phyloP scores from a whole-genome alignment of 2,329 filamentous ascomycete species.

The Diaporthe australafricana region DNA sequence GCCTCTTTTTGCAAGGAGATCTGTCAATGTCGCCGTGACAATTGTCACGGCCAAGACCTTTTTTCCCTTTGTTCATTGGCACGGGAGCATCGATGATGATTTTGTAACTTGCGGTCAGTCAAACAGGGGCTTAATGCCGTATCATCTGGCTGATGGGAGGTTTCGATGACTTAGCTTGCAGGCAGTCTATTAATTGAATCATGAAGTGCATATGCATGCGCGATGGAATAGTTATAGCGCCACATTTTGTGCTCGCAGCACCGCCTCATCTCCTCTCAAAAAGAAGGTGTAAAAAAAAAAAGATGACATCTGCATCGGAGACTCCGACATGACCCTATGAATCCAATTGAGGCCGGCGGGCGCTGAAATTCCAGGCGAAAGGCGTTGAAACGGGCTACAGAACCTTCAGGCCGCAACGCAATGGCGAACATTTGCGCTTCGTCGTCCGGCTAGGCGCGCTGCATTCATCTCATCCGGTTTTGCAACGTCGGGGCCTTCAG shows the following conservation, averaged over 20 bases:
- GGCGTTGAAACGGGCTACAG: slow-evolving; percentile 3
- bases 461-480: slow-evolving; percentile 11
- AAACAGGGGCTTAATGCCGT: background rate
- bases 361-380: slow-evolving; percentile 4
- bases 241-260: background rate
- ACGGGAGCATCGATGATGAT: background rate
- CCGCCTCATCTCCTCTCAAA: too few relatives aligned
- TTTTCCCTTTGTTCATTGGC: background rate
- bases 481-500: background rate
- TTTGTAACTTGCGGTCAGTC: background rate
- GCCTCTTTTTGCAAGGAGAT: background rate
- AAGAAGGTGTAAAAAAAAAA: background rate
- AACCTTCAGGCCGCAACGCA: background rate
- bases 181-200: background rate
- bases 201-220: slow-evolving; percentile 22
- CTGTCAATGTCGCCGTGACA: too few relatives aligned
- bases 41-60: background rate
- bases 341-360: background rate
- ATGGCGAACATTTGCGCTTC: background rate
- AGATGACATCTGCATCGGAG: background rate
- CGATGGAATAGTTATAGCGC: background rate
- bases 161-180: background rate
- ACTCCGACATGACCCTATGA: background rate
- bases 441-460: slow-evolving; percentile 4
- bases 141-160: background rate